A percentile compares a stretch with the other conserved stretches of the same genome.
These are phyloP conservation scores for Lipomyces yamadae DNA, from an alignment of 805 yeast species.

Conservation along the genomic window DNA sequence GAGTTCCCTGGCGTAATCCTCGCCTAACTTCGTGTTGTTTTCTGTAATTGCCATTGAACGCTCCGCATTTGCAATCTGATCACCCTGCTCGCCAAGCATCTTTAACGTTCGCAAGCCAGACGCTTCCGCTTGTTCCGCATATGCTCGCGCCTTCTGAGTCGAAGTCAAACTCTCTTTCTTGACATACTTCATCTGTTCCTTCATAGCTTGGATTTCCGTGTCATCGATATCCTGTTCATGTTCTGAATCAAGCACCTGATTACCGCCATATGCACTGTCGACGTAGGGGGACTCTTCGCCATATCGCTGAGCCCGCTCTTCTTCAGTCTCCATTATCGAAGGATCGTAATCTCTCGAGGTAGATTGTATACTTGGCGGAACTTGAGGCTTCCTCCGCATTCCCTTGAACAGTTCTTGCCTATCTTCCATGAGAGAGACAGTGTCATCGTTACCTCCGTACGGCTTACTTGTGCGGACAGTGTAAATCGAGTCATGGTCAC, in stretches of 20 bases:
- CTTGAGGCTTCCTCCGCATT: conserved; percentile 1
- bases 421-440: neutral
- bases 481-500: neutral
- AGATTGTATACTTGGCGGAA: neutral
- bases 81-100: conserved; percentile 92
- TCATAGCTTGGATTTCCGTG: conserved; percentile 85
- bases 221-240: conserved; percentile 57
- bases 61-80: conserved; percentile 79
- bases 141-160: conserved; percentile 77
- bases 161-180: conserved; percentile 87
- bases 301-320: conserved; percentile 25
- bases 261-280: conserved; percentile 10
- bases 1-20: conserved; percentile 78
- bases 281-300: conserved; percentile 5
- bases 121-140: conserved; percentile 73
- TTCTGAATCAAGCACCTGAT: conserved; percentile 14
- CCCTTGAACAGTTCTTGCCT: conserved; percentile 7
- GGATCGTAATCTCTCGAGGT: conserved; percentile 30
- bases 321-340: conserved; percentile 38
- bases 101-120: conserved; percentile 84
- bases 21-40: conserved; percentile 81
- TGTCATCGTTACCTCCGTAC: neutral
- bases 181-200: conserved; percentile 77
- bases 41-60: conserved; percentile 74
- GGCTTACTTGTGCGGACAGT: neutral